Evolutionary conservation across 2,329 filamentous ascomycete species (phyloP).

Genomic region (Ceratocystiopsis minuta): DNA sequence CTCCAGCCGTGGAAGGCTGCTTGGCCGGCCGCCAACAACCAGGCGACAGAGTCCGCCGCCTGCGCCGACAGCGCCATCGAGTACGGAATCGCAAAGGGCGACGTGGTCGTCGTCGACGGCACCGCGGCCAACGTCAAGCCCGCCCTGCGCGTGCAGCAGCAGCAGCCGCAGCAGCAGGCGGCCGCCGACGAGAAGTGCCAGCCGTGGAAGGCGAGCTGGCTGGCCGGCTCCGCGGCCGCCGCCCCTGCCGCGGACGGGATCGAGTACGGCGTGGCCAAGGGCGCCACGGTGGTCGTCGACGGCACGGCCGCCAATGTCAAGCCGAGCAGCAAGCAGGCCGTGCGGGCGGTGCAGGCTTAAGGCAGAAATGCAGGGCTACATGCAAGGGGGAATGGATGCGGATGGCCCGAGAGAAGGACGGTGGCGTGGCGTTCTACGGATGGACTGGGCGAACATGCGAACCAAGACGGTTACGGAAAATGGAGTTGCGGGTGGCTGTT

Average conservation of each 20-base stretch:
- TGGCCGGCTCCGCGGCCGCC: background rate
- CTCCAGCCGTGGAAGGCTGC: conserved; percentile 8
- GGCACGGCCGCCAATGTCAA: conserved; percentile 5
- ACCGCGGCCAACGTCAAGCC: conserved; percentile 2
- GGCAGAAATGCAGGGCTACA: too few relatives aligned
- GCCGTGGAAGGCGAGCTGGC: conserved; percentile 6
- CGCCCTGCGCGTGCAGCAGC: background rate
- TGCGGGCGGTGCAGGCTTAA: conserved; percentile 1
- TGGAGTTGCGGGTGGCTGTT: too few relatives aligned
- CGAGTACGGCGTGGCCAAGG: conserved; percentile 3
- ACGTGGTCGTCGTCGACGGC: conserved; percentile 2
- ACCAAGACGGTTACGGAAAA: too few relatives aligned
- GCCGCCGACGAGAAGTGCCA: conserved; percentile 6
- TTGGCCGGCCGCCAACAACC: conserved; percentile 2
- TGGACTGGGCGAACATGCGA: too few relatives aligned
- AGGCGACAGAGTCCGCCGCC: background rate
- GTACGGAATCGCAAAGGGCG: conserved; percentile 2
- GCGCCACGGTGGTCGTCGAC: conserved; percentile 3
- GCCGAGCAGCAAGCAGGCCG: conserved; percentile 2
- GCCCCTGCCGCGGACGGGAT: background rate
- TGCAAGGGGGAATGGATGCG: background rate
- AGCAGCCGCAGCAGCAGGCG: conserved; percentile 4
- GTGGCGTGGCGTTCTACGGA: too few relatives aligned
- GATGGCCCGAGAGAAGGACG: background rate
- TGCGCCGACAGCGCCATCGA: background rate